phyloP scores from a whole-genome alignment of 345 rosid genomes.

The Aquilaria sinensis region DNA sequence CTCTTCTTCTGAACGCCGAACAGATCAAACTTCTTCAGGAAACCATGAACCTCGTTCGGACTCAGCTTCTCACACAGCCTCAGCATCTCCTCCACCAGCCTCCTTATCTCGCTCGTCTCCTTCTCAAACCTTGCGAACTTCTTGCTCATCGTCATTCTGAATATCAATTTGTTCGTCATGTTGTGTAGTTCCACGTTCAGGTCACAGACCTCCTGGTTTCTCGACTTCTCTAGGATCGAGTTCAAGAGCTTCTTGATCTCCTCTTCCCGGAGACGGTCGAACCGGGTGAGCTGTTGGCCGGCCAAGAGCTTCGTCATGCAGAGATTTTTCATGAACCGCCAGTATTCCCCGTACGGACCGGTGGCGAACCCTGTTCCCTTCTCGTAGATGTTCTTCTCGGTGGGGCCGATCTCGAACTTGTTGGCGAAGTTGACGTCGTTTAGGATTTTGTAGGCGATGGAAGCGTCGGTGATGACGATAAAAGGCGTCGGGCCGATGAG shows the following conservation, averaged over 20 bases:
- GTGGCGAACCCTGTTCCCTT: slow-evolving; percentile 45
- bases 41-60: slow-evolving; percentile 50
- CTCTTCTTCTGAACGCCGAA: slow-evolving; percentile 51
- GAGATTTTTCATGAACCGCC: slow-evolving; percentile 73
- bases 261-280: slow-evolving; percentile 40
- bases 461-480: slow-evolving; percentile 43
- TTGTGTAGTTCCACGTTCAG: slow-evolving; percentile 36
- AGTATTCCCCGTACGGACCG: slow-evolving; percentile 52
- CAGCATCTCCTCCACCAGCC: slow-evolving; percentile 36
- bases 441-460: slow-evolving; percentile 36
- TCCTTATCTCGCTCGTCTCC: slow-evolving; percentile 43
- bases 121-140: slow-evolving; percentile 24
- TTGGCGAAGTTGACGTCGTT: slow-evolving; percentile 50
- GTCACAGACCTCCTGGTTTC: slow-evolving; percentile 35
- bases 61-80: slow-evolving; percentile 41
- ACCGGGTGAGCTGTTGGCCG: slow-evolving; percentile 46
- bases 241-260: slow-evolving; percentile 38
- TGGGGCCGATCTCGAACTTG: slow-evolving; percentile 47
- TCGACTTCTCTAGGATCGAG: slow-evolving; percentile 21
- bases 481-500: slow-evolving; percentile 31
- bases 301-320: slow-evolving; percentile 54
- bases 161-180: slow-evolving; percentile 42
- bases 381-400: slow-evolving; percentile 39
- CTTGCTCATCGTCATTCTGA: slow-evolving; percentile 56
- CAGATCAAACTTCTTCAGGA: slow-evolving; percentile 39